Evolutionary conservation across 371 early-diverging fungal genomes (phyloP).

Genomic region (Actinomortierella ambigua): DNA sequence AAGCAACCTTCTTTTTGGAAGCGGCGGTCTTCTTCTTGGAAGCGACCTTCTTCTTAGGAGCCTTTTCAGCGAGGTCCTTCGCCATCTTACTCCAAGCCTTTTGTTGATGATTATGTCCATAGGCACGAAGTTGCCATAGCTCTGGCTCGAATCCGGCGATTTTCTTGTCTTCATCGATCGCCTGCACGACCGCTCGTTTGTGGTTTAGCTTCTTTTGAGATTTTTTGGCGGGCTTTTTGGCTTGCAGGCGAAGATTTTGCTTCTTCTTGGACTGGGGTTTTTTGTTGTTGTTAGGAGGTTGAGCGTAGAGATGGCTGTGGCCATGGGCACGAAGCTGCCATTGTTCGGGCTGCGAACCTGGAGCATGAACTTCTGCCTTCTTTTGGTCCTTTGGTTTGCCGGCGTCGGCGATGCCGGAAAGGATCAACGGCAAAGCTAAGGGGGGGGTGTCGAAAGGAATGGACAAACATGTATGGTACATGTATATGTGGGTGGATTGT

Average conservation of each 20-base stretch:
- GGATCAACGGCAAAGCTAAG: conserved; percentile 31
- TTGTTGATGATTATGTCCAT: conserved; percentile 27
- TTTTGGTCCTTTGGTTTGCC: conserved; percentile 11
- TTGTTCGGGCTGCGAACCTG: conserved; percentile 8
- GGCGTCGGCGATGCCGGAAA: conserved; percentile 5
- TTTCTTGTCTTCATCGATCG: no score
- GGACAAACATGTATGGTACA: not conserved
- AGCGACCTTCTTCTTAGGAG: conserved; percentile 3
- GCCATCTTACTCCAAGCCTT: conserved; percentile 3
- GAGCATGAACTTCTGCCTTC: conserved; percentile 5
- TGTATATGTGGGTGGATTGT: no score
- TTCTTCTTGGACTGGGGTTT: not conserved
- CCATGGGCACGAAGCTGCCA: conserved; percentile 42
- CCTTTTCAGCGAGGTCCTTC: conserved; percentile 7
- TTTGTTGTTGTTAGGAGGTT: not conserved
- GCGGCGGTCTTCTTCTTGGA: not conserved
- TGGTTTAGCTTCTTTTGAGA: not conserved
- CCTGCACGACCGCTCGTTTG: no score
- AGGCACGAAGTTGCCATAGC: conserved; percentile 39
- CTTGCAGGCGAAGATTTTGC: not conserved
- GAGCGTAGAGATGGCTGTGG: conserved; percentile 13
- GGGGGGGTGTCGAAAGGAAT: not conserved
- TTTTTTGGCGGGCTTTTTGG: not conserved
- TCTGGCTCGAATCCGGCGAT: conserved; percentile 25
- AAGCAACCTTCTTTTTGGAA: not conserved